These are phyloP conservation scores for Moniliophthora roreri DNA, from an alignment of 1,284 basidiomycete genomes.

Conservation along the genomic window DNA sequence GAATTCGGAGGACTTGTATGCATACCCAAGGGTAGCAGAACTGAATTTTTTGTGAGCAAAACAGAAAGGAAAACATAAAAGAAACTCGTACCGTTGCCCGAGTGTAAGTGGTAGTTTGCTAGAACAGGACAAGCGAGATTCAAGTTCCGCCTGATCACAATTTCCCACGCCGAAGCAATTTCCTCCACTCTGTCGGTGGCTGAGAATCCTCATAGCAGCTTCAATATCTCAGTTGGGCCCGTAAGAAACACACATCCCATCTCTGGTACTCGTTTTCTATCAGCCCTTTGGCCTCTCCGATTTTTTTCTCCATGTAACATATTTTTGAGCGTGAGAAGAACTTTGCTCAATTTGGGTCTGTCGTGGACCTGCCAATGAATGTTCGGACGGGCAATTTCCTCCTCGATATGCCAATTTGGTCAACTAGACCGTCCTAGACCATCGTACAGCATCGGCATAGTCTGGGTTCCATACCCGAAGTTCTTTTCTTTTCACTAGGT, in stretches of 20 bases:
- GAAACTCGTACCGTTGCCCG: conserved; percentile 4
- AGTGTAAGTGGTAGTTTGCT: conserved; percentile 13
- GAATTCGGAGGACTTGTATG: conserved; percentile 43
- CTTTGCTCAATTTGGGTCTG: too few relatives aligned
- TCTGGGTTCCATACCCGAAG: too few relatives aligned
- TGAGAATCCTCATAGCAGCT: background rate
- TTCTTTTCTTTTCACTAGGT: too few relatives aligned
- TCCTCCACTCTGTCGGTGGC: background rate
- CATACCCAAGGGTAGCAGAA: conserved; percentile 30
- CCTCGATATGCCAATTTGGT: background rate
- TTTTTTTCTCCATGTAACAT: too few relatives aligned
- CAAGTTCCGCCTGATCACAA: conserved; percentile 9
- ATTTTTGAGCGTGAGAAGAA: too few relatives aligned
- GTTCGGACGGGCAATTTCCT: too few relatives aligned
- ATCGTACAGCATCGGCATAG: too few relatives aligned
- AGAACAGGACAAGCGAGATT: conserved; percentile 1
- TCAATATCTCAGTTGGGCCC: background rate
- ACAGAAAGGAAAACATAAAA: background rate
- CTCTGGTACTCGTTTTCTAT: too few relatives aligned
- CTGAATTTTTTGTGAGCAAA: conserved; percentile 8
- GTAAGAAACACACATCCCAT: background rate
- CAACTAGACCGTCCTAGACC: background rate
- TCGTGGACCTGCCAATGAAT: too few relatives aligned
- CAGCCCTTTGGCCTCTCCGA: too few relatives aligned
- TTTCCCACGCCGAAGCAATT: conserved; percentile 11